phyloP scores from a whole-genome alignment of 768 basidiomycete species.

The Coprinellus aureogranulatus region DNA sequence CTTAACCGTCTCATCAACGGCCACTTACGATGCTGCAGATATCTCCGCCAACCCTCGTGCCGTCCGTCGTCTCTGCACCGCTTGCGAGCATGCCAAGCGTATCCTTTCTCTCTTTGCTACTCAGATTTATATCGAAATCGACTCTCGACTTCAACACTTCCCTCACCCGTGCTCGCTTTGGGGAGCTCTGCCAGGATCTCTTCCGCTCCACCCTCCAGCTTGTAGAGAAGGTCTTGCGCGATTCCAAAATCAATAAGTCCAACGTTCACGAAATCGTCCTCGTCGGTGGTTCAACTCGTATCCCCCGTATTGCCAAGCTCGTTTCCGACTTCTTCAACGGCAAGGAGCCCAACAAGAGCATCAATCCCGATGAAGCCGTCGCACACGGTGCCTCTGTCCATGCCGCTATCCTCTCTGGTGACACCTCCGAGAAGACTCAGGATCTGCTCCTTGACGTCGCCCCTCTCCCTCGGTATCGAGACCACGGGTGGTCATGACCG shows the following conservation, averaged over 20 bases:
- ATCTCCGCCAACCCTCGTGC: conserved; percentile 91
- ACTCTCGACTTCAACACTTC: conserved; percentile 98
- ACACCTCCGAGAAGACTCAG: conserved; percentile 97
- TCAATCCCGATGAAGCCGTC: conserved; percentile 99
- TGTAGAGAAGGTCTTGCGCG: conserved; percentile 96
- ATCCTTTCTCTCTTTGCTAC: conserved; percentile 96
- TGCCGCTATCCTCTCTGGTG: conserved; percentile 95
- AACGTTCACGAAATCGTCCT: conserved; percentile 96
- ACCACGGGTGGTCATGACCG: conserved; percentile 99
- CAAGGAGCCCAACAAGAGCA: conserved; percentile 98
- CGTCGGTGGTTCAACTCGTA: conserved; percentile 98
- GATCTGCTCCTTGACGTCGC: conserved; percentile 94
- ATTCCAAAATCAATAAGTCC: conserved; percentile 96
- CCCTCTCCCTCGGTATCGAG: conserved; percentile 94
- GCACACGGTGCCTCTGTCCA: conserved; percentile 99
- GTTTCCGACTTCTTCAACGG: conserved; percentile 99
- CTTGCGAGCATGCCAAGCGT: conserved; percentile 98
- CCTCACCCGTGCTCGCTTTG: conserved; percentile 96
- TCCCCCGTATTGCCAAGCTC: conserved; percentile 95
- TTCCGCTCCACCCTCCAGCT: conserved; percentile 93
- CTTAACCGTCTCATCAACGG: too few relatives aligned
- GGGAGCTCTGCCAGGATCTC: conserved; percentile 91
- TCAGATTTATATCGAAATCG: conserved; percentile 96
- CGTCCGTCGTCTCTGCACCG: conserved; percentile 93
- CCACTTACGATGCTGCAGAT: too few relatives aligned